phyloP scores from a whole-genome alignment of 2,329 filamentous ascomycete genomes.

The Lecanoromycetidae sp. region DNA sequence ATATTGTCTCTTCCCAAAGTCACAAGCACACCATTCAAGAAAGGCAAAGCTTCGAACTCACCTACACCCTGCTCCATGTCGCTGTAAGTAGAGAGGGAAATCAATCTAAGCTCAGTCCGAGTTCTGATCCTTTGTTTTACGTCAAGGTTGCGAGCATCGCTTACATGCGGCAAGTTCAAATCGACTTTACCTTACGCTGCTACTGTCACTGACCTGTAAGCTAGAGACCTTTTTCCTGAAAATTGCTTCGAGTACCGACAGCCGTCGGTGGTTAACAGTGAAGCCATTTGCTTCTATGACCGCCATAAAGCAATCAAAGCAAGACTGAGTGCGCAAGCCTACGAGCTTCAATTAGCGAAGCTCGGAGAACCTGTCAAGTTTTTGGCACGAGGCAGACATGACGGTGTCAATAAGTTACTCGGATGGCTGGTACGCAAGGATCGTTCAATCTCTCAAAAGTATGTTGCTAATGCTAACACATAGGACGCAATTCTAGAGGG shows the following conservation, averaged over 20 bases:
- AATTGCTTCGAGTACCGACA: slow-evolving; percentile 4
- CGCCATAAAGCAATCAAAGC: neutral
- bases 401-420: slow-evolving; percentile 5
- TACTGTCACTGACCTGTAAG: neutral
- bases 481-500: slow-evolving; percentile 12
- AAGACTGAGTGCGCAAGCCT: neutral
- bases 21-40: neutral
- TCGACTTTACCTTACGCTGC: neutral
- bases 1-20: neutral
- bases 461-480: neutral
- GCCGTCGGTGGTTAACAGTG: neutral
- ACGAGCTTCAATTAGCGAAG: neutral
- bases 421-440: slow-evolving; percentile 11
- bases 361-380: neutral
- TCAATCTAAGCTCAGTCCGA: neutral
- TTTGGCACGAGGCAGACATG: slow-evolving; percentile 1
- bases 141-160: slow-evolving; percentile 5
- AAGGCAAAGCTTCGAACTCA: slow-evolving; percentile 10
- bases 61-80: slow-evolving; percentile 2
- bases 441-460: neutral
- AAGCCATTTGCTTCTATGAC: neutral
- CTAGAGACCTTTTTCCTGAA: slow-evolving; percentile 14
- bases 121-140: neutral
- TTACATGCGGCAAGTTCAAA: slow-evolving; percentile 8
- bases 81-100: neutral